Evolutionary conservation across 805 yeast genomes (phyloP).

Genomic region (Geotrichum ghanense): DNA sequence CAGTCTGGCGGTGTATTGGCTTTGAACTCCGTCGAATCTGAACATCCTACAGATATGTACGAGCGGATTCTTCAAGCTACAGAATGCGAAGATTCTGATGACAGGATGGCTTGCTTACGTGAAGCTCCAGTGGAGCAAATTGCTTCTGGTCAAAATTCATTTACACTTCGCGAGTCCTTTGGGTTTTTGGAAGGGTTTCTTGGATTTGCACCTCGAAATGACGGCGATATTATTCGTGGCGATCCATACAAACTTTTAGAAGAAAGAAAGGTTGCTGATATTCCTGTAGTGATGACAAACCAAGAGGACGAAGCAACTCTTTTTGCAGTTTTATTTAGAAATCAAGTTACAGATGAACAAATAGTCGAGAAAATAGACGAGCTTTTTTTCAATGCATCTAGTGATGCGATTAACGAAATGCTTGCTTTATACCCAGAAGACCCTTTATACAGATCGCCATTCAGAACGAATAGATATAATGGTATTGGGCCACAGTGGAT

Average conservation of each 20-base stretch:
- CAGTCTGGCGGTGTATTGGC: slow-evolving; percentile 5
- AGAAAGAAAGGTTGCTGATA: neutral
- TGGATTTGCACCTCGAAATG: slow-evolving; percentile 1
- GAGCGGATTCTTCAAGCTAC: neutral
- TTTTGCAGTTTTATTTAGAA: neutral
- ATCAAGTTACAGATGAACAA: neutral
- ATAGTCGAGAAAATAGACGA: neutral
- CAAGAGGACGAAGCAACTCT: slow-evolving; percentile 3
- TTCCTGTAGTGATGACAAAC: neutral
- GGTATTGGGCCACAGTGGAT: neutral
- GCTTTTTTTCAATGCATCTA: neutral
- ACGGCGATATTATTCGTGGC: neutral
- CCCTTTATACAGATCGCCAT: neutral
- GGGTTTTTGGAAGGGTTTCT: slow-evolving; percentile 4
- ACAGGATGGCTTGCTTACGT: neutral
- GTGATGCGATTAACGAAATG: neutral
- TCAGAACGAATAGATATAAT: neutral
- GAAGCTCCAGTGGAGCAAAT: neutral
- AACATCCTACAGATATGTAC: neutral
- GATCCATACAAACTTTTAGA: neutral
- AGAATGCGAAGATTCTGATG: neutral
- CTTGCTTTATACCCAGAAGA: neutral
- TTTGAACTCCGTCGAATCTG: neutral
- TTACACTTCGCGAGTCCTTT: neutral
- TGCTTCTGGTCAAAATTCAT: neutral